These are phyloP conservation scores for Globisporangium solare DNA, from an alignment of 352 stramenopile genomes.

Conservation along the genomic window DNA sequence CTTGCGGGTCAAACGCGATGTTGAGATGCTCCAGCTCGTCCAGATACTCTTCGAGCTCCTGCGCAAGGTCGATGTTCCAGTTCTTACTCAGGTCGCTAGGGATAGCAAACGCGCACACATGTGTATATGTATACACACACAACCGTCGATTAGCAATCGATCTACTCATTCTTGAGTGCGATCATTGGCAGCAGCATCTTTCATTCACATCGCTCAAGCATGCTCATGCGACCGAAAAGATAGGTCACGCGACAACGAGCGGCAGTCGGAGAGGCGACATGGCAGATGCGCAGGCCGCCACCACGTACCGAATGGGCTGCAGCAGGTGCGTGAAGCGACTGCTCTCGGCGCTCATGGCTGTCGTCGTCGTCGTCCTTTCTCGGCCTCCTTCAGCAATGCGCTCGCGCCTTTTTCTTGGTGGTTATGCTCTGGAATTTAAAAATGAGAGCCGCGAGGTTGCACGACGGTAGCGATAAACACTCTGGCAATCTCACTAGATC, in stretches of 20 bases:
- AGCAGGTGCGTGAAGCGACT: constrained; percentile 79
- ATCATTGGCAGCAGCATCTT: no score
- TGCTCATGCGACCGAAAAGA: not conserved
- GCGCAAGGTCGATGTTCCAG: constrained; percentile 89
- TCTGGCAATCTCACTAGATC: no score
- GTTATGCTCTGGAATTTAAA: not conserved
- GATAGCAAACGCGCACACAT: not conserved
- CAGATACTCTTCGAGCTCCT: constrained; percentile 89
- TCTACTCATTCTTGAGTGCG: no score
- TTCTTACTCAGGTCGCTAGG: constrained; percentile 87
- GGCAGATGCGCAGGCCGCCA: no score
- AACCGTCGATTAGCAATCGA: no score
- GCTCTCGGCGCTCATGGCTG: constrained; percentile 8
- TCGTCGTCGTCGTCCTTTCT: not conserved
- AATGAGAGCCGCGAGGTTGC: not conserved
- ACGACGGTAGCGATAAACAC: not conserved
- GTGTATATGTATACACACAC: not conserved
- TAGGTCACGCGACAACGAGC: not conserved
- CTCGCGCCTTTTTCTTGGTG: not conserved
- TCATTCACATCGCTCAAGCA: no score
- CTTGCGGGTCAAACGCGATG: constrained; percentile 60
- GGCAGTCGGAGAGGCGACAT: not conserved
- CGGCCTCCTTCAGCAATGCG: not conserved
- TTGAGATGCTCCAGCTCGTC: constrained; percentile 77
- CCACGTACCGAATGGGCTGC: constrained; percentile 74